These are phyloP conservation scores for Vitis rupestris DNA, from an alignment of 164 flowering plant genomes.

Conservation along the genomic window DNA sequence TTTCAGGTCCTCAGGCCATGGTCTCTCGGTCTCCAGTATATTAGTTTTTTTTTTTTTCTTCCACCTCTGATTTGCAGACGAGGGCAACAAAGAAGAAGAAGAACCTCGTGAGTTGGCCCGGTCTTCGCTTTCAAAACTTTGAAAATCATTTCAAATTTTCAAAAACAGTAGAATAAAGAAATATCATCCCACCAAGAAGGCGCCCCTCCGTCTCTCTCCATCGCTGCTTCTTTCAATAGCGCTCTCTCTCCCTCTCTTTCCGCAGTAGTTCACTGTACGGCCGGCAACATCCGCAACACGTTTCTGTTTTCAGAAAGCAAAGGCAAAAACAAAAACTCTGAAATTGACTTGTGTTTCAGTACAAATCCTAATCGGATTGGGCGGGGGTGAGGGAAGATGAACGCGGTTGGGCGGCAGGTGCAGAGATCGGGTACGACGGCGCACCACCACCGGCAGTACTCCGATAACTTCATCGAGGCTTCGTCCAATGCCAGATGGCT, in stretches of 20 bases:
- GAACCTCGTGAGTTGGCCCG: not conserved
- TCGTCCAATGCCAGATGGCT: conserved; percentile 21
- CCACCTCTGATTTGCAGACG: too few relatives aligned
- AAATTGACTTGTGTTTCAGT: not conserved
- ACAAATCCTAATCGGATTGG: not conserved
- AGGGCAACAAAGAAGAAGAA: too few relatives aligned
- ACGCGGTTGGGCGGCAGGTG: conserved; percentile 49
- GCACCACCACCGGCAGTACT: conserved; percentile 38
- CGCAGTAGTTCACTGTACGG: not conserved
- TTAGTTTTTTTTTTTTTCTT: too few relatives aligned
- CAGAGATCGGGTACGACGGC: conserved; percentile 33
- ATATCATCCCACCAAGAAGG: not conserved
- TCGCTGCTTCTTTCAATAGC: not conserved
- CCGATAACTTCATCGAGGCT: conserved; percentile 31
- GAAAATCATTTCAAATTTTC: conserved; percentile 3
- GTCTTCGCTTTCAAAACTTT: conserved; percentile 8
- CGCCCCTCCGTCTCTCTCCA: not conserved
- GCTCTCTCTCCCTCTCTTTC: not conserved
- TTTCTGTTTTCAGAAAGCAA: not conserved
- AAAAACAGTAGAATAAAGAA: not conserved
- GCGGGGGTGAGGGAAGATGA: conserved; percentile 24
- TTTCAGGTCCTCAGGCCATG: too few relatives aligned
- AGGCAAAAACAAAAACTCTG: not conserved
- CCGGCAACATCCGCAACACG: not conserved
- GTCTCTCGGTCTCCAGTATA: too few relatives aligned